These are phyloP conservation scores for Podospora pseudopauciseta DNA, from an alignment of 495 filamentous ascomycete genomes.

Conservation along the genomic window DNA sequence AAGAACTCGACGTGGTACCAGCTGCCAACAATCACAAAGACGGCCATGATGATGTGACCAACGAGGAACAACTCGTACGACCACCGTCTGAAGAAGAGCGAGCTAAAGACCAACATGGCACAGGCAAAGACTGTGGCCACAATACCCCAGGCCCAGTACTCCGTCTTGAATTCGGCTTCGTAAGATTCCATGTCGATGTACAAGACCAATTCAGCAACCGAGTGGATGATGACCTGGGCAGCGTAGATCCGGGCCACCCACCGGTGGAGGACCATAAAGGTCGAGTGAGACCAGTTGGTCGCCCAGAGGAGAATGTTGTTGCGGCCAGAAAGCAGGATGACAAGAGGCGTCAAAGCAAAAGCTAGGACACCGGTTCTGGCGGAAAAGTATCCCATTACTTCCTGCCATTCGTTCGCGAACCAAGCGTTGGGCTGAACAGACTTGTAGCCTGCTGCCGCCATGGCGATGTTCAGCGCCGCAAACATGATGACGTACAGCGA, in stretches of 20 bases:
- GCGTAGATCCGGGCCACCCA: constrained; percentile 43
- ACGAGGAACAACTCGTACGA: constrained; percentile 45
- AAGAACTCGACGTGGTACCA: constrained; percentile 40
- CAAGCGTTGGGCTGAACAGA: constrained; percentile 27
- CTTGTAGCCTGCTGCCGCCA: constrained; percentile 29
- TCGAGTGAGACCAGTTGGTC: constrained; percentile 45
- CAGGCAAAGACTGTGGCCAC: constrained; percentile 33
- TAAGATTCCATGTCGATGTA: constrained; percentile 28
- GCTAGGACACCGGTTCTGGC: constrained; percentile 38
- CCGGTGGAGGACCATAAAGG: constrained; percentile 44
- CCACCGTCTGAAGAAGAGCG: constrained; percentile 30
- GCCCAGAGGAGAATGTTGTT: constrained; percentile 48
- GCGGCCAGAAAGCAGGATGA: constrained; percentile 37
- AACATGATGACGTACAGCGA: constrained; percentile 35
- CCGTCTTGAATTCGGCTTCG: constrained; percentile 16
- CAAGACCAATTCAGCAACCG: constrained; percentile 25
- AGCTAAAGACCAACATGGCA: constrained; percentile 22
- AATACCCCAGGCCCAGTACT: constrained; percentile 44
- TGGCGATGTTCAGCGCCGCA: constrained; percentile 35
- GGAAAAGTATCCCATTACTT: constrained; percentile 37
- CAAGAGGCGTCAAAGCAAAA: constrained; percentile 32
- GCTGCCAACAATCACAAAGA: constrained; percentile 39
- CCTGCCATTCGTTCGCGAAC: constrained; percentile 21
- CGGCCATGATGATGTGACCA: constrained; percentile 38
- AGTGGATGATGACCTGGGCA: constrained; percentile 39